Evolutionary conservation across 768 basidiomycete genomes (phyloP).

Genomic region (Mycena chlorophos): DNA sequence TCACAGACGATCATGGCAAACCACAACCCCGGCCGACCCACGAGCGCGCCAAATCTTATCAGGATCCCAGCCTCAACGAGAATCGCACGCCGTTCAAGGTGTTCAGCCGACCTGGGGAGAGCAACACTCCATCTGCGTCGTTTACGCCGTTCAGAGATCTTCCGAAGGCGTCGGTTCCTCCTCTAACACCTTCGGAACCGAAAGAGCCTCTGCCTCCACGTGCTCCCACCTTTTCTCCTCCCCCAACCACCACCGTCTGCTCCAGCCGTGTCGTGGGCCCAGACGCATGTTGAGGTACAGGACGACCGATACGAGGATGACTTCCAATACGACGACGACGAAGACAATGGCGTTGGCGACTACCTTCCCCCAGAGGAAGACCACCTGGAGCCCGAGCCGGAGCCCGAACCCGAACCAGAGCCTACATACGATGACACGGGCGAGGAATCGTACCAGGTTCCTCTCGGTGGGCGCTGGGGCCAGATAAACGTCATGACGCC

Average conservation of each 20-base stretch:
- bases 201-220: constrained; percentile 27
- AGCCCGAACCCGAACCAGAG: constrained; percentile 25
- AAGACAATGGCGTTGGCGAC: constrained; percentile 25
- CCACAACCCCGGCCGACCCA: constrained; percentile 21
- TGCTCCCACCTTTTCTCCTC: constrained; percentile 33
- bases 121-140: constrained; percentile 38
- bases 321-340: constrained; percentile 33
- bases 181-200: constrained; percentile 45
- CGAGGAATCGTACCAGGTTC: constrained; percentile 38
- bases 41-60: constrained; percentile 23
- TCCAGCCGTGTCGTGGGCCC: constrained; percentile 23
- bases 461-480: constrained; percentile 75
- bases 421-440: constrained; percentile 14
- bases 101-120: constrained; percentile 64
- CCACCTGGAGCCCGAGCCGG: constrained; percentile 19
- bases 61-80: constrained; percentile 30
- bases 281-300: constrained; percentile 29
- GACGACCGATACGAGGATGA: constrained; percentile 33
- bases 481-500: constrained; percentile 95
- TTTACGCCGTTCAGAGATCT: constrained; percentile 42
- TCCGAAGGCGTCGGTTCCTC: constrained; percentile 22
- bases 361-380: constrained; percentile 25
- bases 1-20: constrained; percentile 25
- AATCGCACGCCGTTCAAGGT: constrained; percentile 60
- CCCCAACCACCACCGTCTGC: constrained; percentile 30